Conservation (phyloP, 2,329 filamentous ascomycete species). For the Penicillium griseofulvum region DNA sequence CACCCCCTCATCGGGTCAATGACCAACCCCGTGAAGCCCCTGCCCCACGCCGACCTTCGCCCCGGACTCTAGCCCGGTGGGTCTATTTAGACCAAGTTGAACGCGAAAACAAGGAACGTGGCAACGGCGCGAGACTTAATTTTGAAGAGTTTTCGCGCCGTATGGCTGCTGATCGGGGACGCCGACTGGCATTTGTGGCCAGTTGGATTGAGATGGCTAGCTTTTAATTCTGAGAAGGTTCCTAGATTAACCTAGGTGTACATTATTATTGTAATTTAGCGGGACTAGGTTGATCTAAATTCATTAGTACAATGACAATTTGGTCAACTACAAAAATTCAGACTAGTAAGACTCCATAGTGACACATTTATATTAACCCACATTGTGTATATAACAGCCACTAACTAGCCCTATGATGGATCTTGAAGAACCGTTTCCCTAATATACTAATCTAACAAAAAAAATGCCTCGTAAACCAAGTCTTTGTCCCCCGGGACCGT, state of each 20-base stretch:
- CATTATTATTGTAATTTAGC: constrained; percentile 6
- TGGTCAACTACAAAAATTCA: neutral
- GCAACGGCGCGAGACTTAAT: constrained; percentile 69
- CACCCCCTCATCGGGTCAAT: constrained; percentile 22
- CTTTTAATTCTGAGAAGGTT: constrained; percentile 52
- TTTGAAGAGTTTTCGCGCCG: constrained; percentile 76
- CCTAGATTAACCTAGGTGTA: neutral
- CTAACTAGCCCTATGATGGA: neutral
- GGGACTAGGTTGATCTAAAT: neutral
- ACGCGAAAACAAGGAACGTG: constrained; percentile 66
- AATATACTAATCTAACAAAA: neutral
- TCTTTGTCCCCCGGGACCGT: no score
- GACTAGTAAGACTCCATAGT: neutral
- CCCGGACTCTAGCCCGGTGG: constrained; percentile 46
- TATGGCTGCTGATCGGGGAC: constrained; percentile 66
- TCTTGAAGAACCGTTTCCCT: neutral
- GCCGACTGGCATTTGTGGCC: constrained; percentile 74
- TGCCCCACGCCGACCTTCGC: constrained; percentile 26
- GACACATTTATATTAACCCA: neutral
- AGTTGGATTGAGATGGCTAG: constrained; percentile 81
- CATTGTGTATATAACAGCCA: neutral
- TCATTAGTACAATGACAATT: neutral
- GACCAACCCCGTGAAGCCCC: constrained; percentile 13
- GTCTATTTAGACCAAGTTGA: constrained; percentile 62
- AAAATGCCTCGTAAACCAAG: neutral